Base-by-base conservation (phyloP, 768 basidiomycete species). In the Vararia minispora region DNA sequence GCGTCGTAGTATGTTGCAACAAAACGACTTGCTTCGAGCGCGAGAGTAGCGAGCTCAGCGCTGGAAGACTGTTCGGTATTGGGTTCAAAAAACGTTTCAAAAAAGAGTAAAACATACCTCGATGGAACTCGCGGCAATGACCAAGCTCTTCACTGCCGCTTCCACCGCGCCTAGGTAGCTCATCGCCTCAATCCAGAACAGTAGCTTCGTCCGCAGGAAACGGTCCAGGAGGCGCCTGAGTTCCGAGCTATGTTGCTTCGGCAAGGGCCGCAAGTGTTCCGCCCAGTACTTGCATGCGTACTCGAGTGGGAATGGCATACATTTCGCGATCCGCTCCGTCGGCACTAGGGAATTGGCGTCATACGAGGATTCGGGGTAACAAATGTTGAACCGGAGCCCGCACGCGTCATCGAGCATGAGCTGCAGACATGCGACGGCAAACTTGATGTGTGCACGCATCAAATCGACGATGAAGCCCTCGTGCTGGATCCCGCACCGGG, bases 131-230 rank as follows among this genome's bases (percentile, higher is more conserved):
- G 44, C 23, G 25, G 38, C 42, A 41, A 35, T 3, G 38, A 51
- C 33, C 31, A 41, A 18, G 30, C 44, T 48, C 50, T n/a, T 22
- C 22, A 39, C 24, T 8, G 46, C 57, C 11, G 38, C 14, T 9
- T 35, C 8, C 8, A 52, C 33, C 12, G 43, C 33, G 12, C 42
- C 37, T 6, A 42, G 36, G 7, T 57, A 25, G 28, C 52, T 54
- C 14, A 66, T 45, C 4, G 53, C 57, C 35, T 66, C 66, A 8
- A 66, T 37, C 64, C 64, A 66, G 37, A 53, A 62, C 6, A 66
- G 48, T 4, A 65, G 46, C 11, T 46, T 45, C 1, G 39, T 22
- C 28, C 53, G 33, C 17, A 54, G 39, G 38, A 64, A 56, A 4
- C 35, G 26, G 4, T 40, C 45, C 8, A 55, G 18, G 3, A 48